These are phyloP conservation scores for Leonotis leonurus DNA, from an alignment of 257 asterid species.

Conservation along the genomic window DNA sequence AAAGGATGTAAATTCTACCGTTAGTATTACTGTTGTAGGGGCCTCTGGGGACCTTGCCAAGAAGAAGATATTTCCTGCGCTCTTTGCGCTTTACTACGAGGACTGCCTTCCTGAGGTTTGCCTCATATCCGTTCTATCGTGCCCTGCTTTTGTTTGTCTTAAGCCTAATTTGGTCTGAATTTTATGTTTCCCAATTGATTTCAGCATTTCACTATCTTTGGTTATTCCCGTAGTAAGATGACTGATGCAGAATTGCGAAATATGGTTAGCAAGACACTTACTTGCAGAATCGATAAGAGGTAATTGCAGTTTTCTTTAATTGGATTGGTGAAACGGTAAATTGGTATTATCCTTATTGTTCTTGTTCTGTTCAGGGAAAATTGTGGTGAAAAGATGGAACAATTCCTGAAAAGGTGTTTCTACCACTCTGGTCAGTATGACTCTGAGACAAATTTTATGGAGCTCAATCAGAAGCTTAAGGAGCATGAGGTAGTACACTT, in stretches of 20 bases:
- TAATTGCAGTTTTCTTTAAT: no score
- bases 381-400: constrained; percentile 88
- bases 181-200: constrained; percentile 10
- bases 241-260: constrained; percentile 75
- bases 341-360: neutral
- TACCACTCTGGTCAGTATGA: constrained; percentile 92
- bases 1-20: constrained; percentile 42
- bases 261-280: constrained; percentile 91
- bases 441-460: constrained; percentile 54
- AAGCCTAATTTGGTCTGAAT: neutral
- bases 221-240: constrained; percentile 99
- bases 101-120: constrained; percentile 89
- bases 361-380: constrained; percentile 55
- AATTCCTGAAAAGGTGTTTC: constrained; percentile 78
- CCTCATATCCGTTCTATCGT: neutral
- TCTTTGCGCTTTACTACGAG: constrained; percentile 92
- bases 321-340: no score
- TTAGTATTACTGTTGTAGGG: constrained; percentile 87
- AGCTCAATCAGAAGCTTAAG: constrained; percentile 67
- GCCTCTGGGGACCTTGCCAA: constrained; percentile 99
- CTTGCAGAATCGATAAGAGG: constrained; percentile 96
- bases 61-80: constrained; percentile 98
- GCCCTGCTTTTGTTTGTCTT: constrained; percentile 6
- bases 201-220: constrained; percentile 86
- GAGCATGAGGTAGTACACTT: constrained; percentile 68